These are phyloP conservation scores for Elsinoe australis DNA, from an alignment of 2,329 filamentous ascomycete genomes.

Conservation along the genomic window DNA sequence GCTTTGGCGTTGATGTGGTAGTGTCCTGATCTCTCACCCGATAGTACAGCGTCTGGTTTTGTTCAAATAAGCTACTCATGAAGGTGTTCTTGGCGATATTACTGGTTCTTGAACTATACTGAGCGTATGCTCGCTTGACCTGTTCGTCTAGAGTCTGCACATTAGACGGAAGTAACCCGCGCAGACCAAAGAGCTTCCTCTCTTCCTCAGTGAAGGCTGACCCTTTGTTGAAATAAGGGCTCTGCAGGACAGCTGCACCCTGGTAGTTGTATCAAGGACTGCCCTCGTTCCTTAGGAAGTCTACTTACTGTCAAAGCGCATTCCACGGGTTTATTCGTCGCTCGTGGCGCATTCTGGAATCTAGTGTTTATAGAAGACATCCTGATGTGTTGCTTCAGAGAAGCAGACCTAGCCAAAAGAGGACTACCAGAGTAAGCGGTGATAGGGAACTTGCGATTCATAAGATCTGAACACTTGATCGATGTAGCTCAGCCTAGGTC, in stretches of 20 bases:
- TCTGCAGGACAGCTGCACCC: constrained; percentile 50
- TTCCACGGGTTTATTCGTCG: constrained; percentile 17
- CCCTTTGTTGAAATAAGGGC: constrained; percentile 72
- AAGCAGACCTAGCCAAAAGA: not conserved
- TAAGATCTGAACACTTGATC: too few relatives aligned
- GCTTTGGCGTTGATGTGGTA: too few relatives aligned
- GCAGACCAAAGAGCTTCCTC: constrained; percentile 59
- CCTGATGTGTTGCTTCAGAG: not conserved
- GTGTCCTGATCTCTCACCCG: constrained; percentile 41
- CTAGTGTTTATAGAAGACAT: not conserved
- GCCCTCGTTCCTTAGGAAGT: not conserved
- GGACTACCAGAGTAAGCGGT: too few relatives aligned
- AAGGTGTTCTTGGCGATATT: constrained; percentile 81
- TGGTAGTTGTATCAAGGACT: constrained; percentile 8
- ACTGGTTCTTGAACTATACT: constrained; percentile 57
- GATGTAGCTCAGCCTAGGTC: too few relatives aligned
- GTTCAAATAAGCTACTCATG: constrained; percentile 73
- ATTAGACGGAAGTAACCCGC: constrained; percentile 63
- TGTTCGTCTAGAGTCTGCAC: constrained; percentile 72
- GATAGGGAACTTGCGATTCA: too few relatives aligned
- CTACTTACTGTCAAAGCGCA: constrained; percentile 20
- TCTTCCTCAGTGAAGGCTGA: constrained; percentile 67
- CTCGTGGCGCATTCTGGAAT: constrained; percentile 3
- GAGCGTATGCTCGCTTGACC: constrained; percentile 67
- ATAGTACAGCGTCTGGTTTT: constrained; percentile 78